A percentile compares a stretch with the other conserved stretches of the same genome.
Evolutionary conservation across 352 stramenopile genomes (phyloP).

Genomic region (Pythium insidiosum): DNA sequence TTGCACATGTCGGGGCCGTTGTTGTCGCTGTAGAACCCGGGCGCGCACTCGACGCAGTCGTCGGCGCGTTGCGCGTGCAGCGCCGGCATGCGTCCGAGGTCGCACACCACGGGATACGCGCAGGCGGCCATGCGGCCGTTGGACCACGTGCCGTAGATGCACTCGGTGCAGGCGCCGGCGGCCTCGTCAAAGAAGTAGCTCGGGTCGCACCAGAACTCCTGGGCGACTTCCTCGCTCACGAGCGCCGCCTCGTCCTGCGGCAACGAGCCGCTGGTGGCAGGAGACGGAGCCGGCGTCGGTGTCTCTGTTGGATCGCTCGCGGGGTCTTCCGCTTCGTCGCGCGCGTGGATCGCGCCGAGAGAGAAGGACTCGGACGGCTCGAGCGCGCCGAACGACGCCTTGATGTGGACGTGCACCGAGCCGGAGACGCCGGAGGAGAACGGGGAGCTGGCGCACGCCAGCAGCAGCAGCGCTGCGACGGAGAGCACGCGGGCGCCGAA

Average conservation of each 20-base stretch:
- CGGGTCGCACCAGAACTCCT: conserved; percentile 18
- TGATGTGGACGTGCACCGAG: no score
- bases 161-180: conserved; percentile 18
- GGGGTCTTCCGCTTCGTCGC: no score
- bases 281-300: background rate
- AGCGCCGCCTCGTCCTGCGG: background rate
- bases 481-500: conserved; percentile 7
- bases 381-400: no score
- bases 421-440: no score
- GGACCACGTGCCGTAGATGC: conserved; percentile 35
- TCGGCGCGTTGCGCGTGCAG: conserved; percentile 17
- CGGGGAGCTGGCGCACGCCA: conserved; percentile 2
- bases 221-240: conserved; percentile 2
- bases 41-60: conserved; percentile 22
- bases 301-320: no score
- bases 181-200: conserved; percentile 32
- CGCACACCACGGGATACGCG: conserved; percentile 25
- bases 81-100: conserved; percentile 15
- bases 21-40: conserved; percentile 29
- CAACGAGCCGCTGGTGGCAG: background rate
- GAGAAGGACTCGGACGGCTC: no score
- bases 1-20: conserved; percentile 33
- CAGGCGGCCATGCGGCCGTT: conserved; percentile 30
- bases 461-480: conserved; percentile 5
- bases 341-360: no score